Conservation (phyloP, 1,284 basidiomycete genomes). For the Melanopsichium pennsylvanicum region DNA sequence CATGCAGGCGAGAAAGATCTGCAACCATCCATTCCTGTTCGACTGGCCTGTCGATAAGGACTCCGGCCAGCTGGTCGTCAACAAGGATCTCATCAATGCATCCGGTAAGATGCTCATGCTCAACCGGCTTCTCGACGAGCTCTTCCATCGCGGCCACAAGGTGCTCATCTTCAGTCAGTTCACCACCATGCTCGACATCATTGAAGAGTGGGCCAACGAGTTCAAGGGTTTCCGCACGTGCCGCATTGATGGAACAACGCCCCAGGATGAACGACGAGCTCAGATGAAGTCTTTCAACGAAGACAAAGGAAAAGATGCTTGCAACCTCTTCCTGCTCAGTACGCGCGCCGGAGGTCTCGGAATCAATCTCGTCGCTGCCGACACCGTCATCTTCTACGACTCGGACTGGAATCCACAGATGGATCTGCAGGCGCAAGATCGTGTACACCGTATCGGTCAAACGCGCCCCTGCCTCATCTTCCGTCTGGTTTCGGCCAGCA, state of each 20-base stretch:
- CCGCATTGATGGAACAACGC: conserved; percentile 86
- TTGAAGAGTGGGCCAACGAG: conserved; percentile 70
- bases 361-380: conserved; percentile 90
- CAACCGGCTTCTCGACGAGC: conserved; percentile 81
- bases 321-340: conserved; percentile 84
- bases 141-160: conserved; percentile 85
- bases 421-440: conserved; percentile 94
- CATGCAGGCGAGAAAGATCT: conserved; percentile 81
- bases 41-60: conserved; percentile 81
- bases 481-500: conserved; percentile 77
- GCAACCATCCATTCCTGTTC: conserved; percentile 91
- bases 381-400: conserved; percentile 76
- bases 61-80: conserved; percentile 68
- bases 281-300: conserved; percentile 87
- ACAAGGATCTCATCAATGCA: conserved; percentile 78
- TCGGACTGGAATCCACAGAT: conserved; percentile 93
- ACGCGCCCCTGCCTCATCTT: conserved; percentile 75
- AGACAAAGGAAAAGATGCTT: conserved; percentile 73
- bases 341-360: conserved; percentile 87
- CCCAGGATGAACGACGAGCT: conserved; percentile 78
- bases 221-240: conserved; percentile 83
- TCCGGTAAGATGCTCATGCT: conserved; percentile 98
- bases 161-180: conserved; percentile 81
- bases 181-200: conserved; percentile 92
- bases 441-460: conserved; percentile 94